Evolutionary conservation across 768 basidiomycete species (phyloP).

Genomic region (Suillus paluster): DNA sequence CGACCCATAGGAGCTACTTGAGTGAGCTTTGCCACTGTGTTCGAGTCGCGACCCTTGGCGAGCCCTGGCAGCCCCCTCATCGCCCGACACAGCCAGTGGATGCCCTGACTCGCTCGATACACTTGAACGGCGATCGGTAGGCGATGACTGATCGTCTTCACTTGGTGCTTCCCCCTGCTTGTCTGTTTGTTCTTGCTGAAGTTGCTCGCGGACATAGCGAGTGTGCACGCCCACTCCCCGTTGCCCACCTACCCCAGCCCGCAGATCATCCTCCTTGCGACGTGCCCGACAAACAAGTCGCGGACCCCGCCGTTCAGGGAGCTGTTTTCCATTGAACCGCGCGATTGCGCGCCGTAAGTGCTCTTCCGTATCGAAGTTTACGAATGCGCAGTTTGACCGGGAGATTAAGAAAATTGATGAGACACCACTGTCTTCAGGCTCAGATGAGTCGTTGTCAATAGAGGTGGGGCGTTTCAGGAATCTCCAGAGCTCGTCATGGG

Average conservation of each 20-base stretch:
- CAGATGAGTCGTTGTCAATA: slow-evolving; percentile 3
- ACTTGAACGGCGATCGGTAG: slow-evolving; percentile 8
- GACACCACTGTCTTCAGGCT: slow-evolving; percentile 52
- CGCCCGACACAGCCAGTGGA: slow-evolving; percentile 35
- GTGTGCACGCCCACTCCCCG: slow-evolving; percentile 84
- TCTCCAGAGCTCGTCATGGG: slow-evolving; percentile 82
- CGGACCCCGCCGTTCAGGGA: slow-evolving; percentile 77
- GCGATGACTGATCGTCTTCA: slow-evolving; percentile 11
- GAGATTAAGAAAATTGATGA: slow-evolving; percentile 90
- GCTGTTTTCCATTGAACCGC: slow-evolving; percentile 69
- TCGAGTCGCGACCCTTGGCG: slow-evolving; percentile 4
- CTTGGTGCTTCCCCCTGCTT: slow-evolving; percentile 19
- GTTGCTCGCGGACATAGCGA: slow-evolving; percentile 75
- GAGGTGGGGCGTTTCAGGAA: slow-evolving; percentile 64
- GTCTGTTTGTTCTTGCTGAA: slow-evolving; percentile 38
- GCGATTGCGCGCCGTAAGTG: slow-evolving; percentile 69
- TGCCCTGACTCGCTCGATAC: slow-evolving; percentile 16
- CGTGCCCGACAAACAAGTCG: slow-evolving; percentile 84
- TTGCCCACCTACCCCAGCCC: slow-evolving; percentile 91
- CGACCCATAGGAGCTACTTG: slow-evolving; percentile 72
- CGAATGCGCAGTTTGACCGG: slow-evolving; percentile 94
- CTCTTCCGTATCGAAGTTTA: slow-evolving; percentile 77
- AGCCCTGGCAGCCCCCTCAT: slow-evolving; percentile 37
- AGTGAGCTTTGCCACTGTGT: slow-evolving; percentile 34
- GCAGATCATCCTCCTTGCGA: slow-evolving; percentile 80